Evolutionary conservation across 177 flowering plant species (phyloP).

Genomic region (Vitis hybrid): DNA sequence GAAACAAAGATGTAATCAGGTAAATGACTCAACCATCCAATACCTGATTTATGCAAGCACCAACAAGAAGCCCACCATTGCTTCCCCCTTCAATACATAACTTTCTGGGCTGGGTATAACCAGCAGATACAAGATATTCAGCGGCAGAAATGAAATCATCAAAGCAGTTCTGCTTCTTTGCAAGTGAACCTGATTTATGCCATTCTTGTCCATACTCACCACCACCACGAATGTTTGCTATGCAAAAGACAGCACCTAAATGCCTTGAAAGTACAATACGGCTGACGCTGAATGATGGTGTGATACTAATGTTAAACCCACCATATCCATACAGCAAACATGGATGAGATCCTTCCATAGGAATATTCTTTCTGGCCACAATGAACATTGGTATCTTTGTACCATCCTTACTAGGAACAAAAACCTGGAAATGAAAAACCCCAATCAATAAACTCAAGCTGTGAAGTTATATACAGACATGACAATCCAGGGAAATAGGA

Average conservation of each 20-base stretch:
- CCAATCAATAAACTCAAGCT: neutral
- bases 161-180: constrained; percentile 92
- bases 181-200: constrained; percentile 93
- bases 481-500: neutral
- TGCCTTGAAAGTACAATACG: constrained; percentile 71
- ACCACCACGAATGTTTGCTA: constrained; percentile 98
- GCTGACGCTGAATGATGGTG: constrained; percentile 74
- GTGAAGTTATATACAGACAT: neutral
- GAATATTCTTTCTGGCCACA: constrained; percentile 70
- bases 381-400: constrained; percentile 84
- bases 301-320: constrained; percentile 83
- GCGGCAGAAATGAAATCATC: constrained; percentile 95
- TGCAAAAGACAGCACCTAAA: constrained; percentile 71
- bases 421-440: constrained; percentile 58
- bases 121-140: constrained; percentile 82
- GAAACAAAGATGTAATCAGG: neutral
- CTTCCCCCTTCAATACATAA: constrained; percentile 99
- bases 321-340: constrained; percentile 92
- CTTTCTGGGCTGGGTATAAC: constrained; percentile 80
- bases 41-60: constrained; percentile 97
- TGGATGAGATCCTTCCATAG: constrained; percentile 87
- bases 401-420: constrained; percentile 88
- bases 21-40: neutral
- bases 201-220: constrained; percentile 99
- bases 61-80: constrained; percentile 96